phyloP scores from a whole-genome alignment of 495 filamentous ascomycete species.

The Penicillium fimorum region DNA sequence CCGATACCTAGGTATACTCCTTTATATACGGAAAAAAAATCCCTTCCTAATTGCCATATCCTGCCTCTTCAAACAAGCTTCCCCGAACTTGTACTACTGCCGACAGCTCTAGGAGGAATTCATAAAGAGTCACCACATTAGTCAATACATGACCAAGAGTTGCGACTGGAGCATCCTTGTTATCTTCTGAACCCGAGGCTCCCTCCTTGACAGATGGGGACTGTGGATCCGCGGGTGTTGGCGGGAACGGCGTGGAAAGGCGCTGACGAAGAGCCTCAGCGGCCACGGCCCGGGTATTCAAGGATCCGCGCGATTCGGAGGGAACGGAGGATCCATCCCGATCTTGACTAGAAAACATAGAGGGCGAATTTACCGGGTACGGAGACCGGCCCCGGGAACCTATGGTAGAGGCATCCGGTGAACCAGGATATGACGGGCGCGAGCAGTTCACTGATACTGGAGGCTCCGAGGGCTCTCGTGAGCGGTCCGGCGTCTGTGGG shows the following conservation, averaged over 20 bases:
- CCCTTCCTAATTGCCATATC: conserved; percentile 34
- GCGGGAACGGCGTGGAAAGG: conserved; percentile 38
- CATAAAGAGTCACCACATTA: conserved; percentile 56
- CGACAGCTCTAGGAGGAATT: conserved; percentile 86
- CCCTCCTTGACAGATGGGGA: conserved; percentile 17
- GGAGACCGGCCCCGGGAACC: conserved; percentile 26
- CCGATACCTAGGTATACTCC: neutral
- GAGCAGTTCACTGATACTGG: conserved; percentile 24
- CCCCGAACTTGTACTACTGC: conserved; percentile 84
- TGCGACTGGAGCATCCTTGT: conserved; percentile 33
- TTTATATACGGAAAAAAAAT: conserved; percentile 1
- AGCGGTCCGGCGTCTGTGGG: conserved; percentile 16
- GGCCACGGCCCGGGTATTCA: conserved; percentile 25
- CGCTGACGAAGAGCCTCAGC: conserved; percentile 40
- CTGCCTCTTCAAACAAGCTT: conserved; percentile 82
- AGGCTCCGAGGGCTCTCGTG: conserved; percentile 26
- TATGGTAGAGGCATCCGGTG: conserved; percentile 53
- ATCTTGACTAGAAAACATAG: conserved; percentile 19
- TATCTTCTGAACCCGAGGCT: conserved; percentile 28
- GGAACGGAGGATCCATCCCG: conserved; percentile 23
- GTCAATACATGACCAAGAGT: conserved; percentile 87
- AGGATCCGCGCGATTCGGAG: conserved; percentile 34
- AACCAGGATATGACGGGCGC: conserved; percentile 57
- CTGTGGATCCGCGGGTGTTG: conserved; percentile 8
- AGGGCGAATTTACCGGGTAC: conserved; percentile 12